phyloP scores from a whole-genome alignment of 2,329 filamentous ascomycete species.

The Stagonosporopsis rhizophila region DNA sequence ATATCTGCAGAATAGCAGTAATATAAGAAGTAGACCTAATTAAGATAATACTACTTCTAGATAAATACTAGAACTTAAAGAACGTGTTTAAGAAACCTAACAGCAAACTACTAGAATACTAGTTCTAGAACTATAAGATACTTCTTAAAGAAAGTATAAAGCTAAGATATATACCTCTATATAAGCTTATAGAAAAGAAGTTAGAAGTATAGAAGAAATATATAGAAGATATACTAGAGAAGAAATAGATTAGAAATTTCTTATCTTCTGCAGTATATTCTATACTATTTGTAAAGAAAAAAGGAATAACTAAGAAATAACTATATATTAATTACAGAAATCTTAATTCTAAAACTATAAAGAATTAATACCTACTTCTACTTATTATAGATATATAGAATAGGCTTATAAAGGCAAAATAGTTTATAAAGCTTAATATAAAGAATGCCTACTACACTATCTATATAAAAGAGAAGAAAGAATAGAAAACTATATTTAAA shows the following conservation, averaged over 20 bases:
- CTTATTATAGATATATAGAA: background rate
- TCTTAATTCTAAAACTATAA: background rate
- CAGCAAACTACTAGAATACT: background rate
- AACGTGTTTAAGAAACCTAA: background rate
- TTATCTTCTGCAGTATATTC: background rate
- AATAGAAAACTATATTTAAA: background rate
- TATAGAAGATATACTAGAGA: slow-evolving; percentile 1
- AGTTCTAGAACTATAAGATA: background rate
- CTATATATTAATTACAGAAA: background rate
- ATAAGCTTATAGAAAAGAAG: background rate
- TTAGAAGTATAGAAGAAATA: background rate
- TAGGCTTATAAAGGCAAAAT: background rate
- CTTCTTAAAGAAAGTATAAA: background rate
- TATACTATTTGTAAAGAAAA: background rate
- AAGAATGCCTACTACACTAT: background rate
- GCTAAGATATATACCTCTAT: background rate
- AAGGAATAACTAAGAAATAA: background rate
- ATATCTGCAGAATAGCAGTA: background rate
- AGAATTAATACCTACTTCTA: background rate
- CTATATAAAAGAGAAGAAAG: background rate
- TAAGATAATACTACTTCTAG: background rate
- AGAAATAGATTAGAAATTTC: background rate
- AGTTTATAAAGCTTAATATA: background rate
- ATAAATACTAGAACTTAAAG: background rate
- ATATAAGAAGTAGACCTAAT: background rate